Conservation (phyloP, 1,284 basidiomycete genomes). For the Laetiporus sulphureus region DNA sequence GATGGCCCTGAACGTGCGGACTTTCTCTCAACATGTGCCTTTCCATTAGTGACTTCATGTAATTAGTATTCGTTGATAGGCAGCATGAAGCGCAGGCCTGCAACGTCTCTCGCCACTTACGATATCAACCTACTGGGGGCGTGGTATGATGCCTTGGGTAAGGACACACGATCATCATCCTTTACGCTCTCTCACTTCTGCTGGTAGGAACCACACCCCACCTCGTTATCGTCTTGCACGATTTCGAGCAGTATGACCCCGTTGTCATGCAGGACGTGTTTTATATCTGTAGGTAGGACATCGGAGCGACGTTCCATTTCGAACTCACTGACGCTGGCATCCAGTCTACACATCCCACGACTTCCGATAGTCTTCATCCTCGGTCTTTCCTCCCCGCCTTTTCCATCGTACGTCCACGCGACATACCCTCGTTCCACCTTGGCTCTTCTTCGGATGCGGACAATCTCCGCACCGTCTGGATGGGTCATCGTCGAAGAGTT, state of each 20-base stretch:
- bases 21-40: neutral
- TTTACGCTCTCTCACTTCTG: too few relatives aligned
- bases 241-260: slow-evolving; percentile 64
- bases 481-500: slow-evolving; percentile 41
- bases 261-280: slow-evolving; percentile 57
- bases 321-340: slow-evolving; percentile 17
- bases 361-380: slow-evolving; percentile 59
- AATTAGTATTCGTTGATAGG: too few relatives aligned
- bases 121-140: slow-evolving; percentile 51
- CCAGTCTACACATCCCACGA: slow-evolving; percentile 33
- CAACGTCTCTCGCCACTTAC: slow-evolving; percentile 47
- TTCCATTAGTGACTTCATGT: slow-evolving; percentile 1
- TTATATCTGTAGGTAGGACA: slow-evolving; percentile 55
- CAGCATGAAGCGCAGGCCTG: slow-evolving; percentile 36
- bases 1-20: neutral
- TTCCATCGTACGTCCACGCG: slow-evolving; percentile 49
- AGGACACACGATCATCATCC: too few relatives aligned
- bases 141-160: slow-evolving; percentile 45
- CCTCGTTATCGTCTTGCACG: slow-evolving; percentile 54
- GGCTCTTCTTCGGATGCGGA: slow-evolving; percentile 46
- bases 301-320: neutral
- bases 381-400: slow-evolving; percentile 45
- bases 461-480: slow-evolving; percentile 43
- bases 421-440: slow-evolving; percentile 53
- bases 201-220: slow-evolving; percentile 19